Evolutionary conservation across 2,329 filamentous ascomycete genomes (phyloP).

Genomic region (Chaetothyriales sp.): DNA sequence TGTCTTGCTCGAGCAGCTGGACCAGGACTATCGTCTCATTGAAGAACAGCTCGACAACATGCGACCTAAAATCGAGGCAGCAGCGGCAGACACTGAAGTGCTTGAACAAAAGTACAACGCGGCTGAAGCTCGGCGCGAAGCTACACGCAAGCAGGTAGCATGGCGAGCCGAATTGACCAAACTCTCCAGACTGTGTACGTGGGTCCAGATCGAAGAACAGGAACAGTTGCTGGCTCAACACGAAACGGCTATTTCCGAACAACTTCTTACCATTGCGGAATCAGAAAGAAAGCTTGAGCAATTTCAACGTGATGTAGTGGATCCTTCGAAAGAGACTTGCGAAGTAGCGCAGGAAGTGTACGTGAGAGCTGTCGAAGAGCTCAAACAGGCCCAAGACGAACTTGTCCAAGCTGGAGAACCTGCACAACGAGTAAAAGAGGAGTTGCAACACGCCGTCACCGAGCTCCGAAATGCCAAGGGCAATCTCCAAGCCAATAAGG

Average conservation of each 20-base stretch:
- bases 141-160: not conserved
- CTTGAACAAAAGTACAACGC: conserved; percentile 36
- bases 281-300: not conserved
- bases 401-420: conserved; percentile 37
- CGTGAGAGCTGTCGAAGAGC: not conserved
- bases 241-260: not conserved
- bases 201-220: not conserved
- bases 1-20: conserved; percentile 81
- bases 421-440: conserved; percentile 30
- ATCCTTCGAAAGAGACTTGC: not conserved
- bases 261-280: not conserved
- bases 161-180: not conserved
- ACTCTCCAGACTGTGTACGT: not conserved
- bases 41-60: conserved; percentile 65
- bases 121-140: not conserved
- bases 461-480: conserved; percentile 3
- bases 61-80: conserved; percentile 47
- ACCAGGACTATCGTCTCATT: conserved; percentile 78
- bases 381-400: conserved; percentile 35
- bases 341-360: not conserved
- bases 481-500: conserved; percentile 40
- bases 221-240: not conserved
- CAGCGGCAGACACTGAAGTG: conserved; percentile 48
- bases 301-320: not conserved
- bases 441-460: not conserved